Percentiles rank a stretch among this genome's conserved stretches.
phyloP scores from a whole-genome alignment of 352 stramenopile species.

The Hyaloperonospora arabidopsidis region DNA sequence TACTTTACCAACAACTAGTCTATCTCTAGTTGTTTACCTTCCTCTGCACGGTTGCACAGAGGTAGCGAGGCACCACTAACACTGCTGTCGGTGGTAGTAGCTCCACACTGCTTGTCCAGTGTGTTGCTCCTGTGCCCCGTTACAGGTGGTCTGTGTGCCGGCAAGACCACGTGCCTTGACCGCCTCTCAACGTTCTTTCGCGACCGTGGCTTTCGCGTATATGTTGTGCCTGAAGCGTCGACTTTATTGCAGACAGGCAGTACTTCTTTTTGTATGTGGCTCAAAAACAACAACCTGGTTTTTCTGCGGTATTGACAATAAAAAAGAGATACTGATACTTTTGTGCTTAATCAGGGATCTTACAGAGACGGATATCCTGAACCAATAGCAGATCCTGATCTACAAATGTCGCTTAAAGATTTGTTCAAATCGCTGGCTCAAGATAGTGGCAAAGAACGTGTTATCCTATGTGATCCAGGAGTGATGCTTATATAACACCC shows the following conservation, averaged over 20 bases:
- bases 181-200: conserved; percentile 85
- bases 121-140: too few species aligned
- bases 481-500: conserved; percentile 91
- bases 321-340: too few species aligned
- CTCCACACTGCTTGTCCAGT: too few species aligned
- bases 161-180: conserved; percentile 93
- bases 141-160: conserved; percentile 91
- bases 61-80: too few species aligned
- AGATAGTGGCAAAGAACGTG: conserved; percentile 73
- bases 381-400: conserved; percentile 84
- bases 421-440: conserved; percentile 78
- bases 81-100: too few species aligned
- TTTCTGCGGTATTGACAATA: too few species aligned
- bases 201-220: too few species aligned
- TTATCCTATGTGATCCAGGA: conserved; percentile 93
- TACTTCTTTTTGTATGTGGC: conserved; percentile 72
- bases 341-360: conserved; percentile 69
- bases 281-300: too few species aligned
- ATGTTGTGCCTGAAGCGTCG: conserved; percentile 92
- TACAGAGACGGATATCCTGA: conserved; percentile 72
- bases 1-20: too few species aligned
- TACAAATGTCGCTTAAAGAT: too few species aligned
- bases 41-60: too few species aligned
- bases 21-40: too few species aligned
- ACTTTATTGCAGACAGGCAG: conserved; percentile 93